Conservation (phyloP, 2,329 filamentous ascomycete species). For the Akanthomyces muscarius region DNA sequence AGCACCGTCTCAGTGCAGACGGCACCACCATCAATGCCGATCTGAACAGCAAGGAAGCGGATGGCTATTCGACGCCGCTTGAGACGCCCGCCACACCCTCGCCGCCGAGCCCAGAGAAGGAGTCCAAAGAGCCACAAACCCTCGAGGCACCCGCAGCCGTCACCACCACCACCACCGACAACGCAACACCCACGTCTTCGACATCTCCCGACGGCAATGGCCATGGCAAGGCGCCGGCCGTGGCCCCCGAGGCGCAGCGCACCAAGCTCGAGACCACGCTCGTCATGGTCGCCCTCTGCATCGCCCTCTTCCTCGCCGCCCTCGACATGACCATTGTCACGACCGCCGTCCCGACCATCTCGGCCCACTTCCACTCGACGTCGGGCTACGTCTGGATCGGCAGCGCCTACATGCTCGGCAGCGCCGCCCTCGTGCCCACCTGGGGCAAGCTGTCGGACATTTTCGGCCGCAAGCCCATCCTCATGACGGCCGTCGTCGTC, state of each 20-base stretch:
- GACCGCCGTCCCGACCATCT: constrained; percentile 64
- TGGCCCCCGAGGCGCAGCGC: constrained; percentile 32
- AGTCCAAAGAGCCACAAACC: not conserved
- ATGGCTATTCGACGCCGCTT: not conserved
- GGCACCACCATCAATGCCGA: constrained; percentile 7
- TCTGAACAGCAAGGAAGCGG: not conserved
- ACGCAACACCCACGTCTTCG: not conserved
- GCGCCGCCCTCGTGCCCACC: constrained; percentile 61
- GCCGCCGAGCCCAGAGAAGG: not conserved
- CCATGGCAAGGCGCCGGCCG: not conserved
- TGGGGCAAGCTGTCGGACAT: constrained; percentile 64
- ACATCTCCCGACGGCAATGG: constrained; percentile 1
- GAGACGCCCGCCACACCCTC: not conserved
- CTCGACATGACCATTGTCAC: constrained; percentile 61
- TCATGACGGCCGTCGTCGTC: constrained; percentile 46
- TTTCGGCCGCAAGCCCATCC: constrained; percentile 53
- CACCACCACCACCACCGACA: not conserved
- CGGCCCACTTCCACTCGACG: constrained; percentile 58
- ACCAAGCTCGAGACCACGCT: constrained; percentile 37
- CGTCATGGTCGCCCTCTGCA: constrained; percentile 39
- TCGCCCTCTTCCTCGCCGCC: constrained; percentile 49
- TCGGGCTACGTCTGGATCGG: constrained; percentile 76
- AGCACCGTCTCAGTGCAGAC: not conserved
- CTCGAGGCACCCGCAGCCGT: not conserved
- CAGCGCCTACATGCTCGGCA: constrained; percentile 67